Evolutionary conservation across 2,329 filamentous ascomycete genomes (phyloP).

Genomic region (Trichoderma sp.): DNA sequence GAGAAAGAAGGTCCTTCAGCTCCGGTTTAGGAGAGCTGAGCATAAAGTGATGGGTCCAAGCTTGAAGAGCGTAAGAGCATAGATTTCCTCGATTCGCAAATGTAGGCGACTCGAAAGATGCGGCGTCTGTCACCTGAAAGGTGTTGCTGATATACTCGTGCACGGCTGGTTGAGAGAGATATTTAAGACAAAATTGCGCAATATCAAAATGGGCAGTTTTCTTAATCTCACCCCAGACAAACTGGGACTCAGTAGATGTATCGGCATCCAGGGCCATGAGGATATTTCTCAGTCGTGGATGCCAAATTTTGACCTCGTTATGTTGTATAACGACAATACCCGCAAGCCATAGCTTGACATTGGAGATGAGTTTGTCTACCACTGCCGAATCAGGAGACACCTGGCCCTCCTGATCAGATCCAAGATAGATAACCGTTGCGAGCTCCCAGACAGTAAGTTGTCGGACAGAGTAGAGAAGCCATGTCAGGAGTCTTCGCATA

Average conservation of each 20-base stretch:
- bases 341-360: constrained; percentile 21
- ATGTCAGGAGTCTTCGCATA: constrained; percentile 17
- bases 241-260: background rate
- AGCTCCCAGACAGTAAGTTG: constrained; percentile 23
- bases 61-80: constrained; percentile 22
- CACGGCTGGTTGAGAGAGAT: constrained; percentile 20
- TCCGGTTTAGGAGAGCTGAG: constrained; percentile 3
- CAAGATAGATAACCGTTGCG: constrained; percentile 16
- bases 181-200: constrained; percentile 12
- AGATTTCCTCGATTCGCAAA: constrained; percentile 15
- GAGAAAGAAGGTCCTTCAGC: background rate
- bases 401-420: background rate
- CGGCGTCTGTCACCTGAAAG: background rate
- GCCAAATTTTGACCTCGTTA: constrained; percentile 19
- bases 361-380: constrained; percentile 8
- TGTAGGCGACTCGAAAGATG: constrained; percentile 10
- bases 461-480: constrained; percentile 23
- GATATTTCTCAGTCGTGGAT: constrained; percentile 17
- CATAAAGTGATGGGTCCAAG: constrained; percentile 21
- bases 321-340: constrained; percentile 22
- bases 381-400: background rate
- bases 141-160: constrained; percentile 7
- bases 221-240: constrained; percentile 14
- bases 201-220: constrained; percentile 20
- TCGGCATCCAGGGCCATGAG: background rate